phyloP scores from a whole-genome alignment of 2,329 filamentous ascomycete species.

The Xylariaceae sp. region DNA sequence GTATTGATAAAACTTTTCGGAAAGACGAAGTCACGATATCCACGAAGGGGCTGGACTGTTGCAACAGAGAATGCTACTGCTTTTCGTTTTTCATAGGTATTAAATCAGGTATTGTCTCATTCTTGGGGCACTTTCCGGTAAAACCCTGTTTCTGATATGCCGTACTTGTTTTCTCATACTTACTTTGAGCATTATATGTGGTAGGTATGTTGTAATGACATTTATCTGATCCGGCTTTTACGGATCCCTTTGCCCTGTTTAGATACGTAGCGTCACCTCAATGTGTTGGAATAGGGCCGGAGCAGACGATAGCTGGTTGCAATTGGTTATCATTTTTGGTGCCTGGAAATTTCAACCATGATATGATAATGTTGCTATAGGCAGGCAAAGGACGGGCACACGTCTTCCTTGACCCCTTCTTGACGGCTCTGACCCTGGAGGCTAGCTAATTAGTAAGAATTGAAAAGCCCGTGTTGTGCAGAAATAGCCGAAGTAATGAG shows the following conservation, averaged over 20 bases:
- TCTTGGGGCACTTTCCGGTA: neutral
- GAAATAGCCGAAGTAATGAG: too few species aligned
- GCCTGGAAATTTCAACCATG: neutral
- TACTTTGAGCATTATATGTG: slow-evolving; percentile 25
- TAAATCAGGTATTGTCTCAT: neutral
- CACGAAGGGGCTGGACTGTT: too few species aligned
- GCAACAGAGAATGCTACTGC: neutral
- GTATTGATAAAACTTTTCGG: too few species aligned
- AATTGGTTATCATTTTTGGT: neutral
- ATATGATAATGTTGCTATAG: too few species aligned
- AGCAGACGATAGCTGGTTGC: neutral
- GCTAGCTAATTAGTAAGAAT: too few species aligned
- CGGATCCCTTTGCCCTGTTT: slow-evolving; percentile 18
- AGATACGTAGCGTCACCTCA: slow-evolving; percentile 2
- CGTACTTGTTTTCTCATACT: slow-evolving; percentile 4
- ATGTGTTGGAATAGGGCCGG: neutral
- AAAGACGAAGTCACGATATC: too few species aligned
- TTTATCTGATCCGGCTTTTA: slow-evolving; percentile 3
- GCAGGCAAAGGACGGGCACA: too few species aligned
- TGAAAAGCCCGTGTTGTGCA: too few species aligned
- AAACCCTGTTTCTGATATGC: too few species aligned
- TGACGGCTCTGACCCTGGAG: too few species aligned
- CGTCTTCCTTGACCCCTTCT: too few species aligned
- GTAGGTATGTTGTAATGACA: slow-evolving; percentile 19
- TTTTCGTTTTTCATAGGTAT: slow-evolving; percentile 1